Evolutionary conservation across 495 filamentous ascomycete genomes (phyloP), one percentile per base, ranked within the genome.

Genomic region (Podospora pseudocomata): DNA sequence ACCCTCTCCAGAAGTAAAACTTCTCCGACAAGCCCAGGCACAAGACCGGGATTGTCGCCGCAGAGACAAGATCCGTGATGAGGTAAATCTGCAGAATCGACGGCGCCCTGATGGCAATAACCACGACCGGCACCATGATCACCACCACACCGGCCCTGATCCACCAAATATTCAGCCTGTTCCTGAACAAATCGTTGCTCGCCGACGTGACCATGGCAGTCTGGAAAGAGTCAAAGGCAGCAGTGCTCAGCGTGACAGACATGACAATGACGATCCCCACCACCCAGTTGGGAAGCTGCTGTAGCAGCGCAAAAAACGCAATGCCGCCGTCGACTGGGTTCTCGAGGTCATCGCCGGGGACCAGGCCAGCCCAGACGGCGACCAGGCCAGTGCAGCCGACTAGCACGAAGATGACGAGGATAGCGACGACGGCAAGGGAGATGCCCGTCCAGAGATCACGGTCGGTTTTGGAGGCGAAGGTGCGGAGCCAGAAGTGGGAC

Each of bases 121-220:
- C 84, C 4, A 91, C 85, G 7, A 88, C 86, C 5, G 90, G 90
- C 72, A 91, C 78, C 69, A 91, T 92, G 72, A 92, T 67, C 27
- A 91, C 65, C 0, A 92, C 81, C 23, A 92, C 90, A 11, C 82
- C 82, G 15, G 67, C 81, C 57, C 91, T 85, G 62, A 92, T 88
- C 71, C 74, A 88, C 86, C 90, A 87, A 59, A 92, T 84, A 67
- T 87, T 87, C 27, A 93, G 83, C 58, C 82, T 84, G 80, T 92
- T 92, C 58, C 89, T 86, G 80, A 92, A 92, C n/a, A 93, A 68
- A 72, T 93, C 90, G 75, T 92, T 92, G 65, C 88, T 90, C 19
- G 86, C 87, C 0, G 87, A 88, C 5, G 88, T 90, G 0, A 92
- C 87, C 89, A 92, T 93, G 59, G 91, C 88, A 1, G 88, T 88